phyloP scores from a whole-genome alignment of 1,139 yeast genomes.

The Suhomyces atakaporum region DNA sequence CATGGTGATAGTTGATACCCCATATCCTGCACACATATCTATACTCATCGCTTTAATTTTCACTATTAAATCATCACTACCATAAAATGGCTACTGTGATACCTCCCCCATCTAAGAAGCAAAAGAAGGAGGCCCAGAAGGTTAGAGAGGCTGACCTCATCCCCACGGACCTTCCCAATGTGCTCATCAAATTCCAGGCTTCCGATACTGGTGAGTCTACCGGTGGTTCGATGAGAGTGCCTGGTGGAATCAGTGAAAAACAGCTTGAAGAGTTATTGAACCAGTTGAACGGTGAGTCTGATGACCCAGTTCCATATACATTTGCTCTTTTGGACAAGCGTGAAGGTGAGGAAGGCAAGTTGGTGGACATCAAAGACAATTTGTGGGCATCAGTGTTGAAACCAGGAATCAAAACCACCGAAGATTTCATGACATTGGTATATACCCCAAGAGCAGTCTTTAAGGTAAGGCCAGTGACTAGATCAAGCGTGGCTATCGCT shows the following conservation, averaged over 20 bases:
- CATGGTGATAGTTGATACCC: not conserved
- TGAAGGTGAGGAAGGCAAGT: conserved; percentile 29
- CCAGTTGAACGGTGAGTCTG: conserved; percentile 62
- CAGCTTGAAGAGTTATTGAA: conserved; percentile 88
- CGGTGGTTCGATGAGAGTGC: conserved; percentile 88
- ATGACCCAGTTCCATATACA: conserved; percentile 89
- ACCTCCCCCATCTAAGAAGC: conserved; percentile 94
- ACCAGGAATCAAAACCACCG: conserved; percentile 87
- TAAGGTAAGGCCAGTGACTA: conserved; percentile 86
- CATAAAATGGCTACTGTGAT: conserved; percentile 79
- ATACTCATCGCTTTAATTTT: conserved; percentile 5
- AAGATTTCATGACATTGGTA: conserved; percentile 86
- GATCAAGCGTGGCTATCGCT: conserved; percentile 89
- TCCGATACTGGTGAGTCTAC: conserved; percentile 89
- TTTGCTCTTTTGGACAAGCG: conserved; percentile 63
- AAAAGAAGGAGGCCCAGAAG: conserved; percentile 78
- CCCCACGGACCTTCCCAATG: conserved; percentile 84
- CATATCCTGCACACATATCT: conserved; percentile 9
- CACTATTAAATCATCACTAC: conserved; percentile 1
- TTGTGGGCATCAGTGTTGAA: conserved; percentile 77
- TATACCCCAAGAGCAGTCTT: conserved; percentile 95
- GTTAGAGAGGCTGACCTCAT: conserved; percentile 73
- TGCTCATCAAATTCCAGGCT: conserved; percentile 85
- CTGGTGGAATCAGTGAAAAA: conserved; percentile 82
- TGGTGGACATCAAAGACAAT: conserved; percentile 74